These are phyloP conservation scores for Hyphopichia fennica DNA, from an alignment of 1,139 yeast species.

Conservation along the genomic window DNA sequence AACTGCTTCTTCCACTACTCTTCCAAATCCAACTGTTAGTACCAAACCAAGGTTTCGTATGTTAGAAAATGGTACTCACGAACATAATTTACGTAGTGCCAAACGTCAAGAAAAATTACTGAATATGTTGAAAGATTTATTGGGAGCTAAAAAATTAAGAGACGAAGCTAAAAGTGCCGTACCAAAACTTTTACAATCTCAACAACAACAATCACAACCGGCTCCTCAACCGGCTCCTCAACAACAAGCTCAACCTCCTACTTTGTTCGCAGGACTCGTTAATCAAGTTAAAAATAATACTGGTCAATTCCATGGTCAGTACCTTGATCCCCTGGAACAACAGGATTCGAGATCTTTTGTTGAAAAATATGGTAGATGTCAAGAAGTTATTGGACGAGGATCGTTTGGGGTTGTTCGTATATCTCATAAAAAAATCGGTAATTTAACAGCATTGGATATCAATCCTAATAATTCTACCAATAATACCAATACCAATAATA, in stretches of 20 bases:
- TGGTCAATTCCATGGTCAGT: slow-evolving; percentile 23
- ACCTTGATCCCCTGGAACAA: slow-evolving; percentile 11
- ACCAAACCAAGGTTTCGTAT: slow-evolving; percentile 49
- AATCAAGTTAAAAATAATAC: slow-evolving; percentile 54
- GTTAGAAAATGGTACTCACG: slow-evolving; percentile 70
- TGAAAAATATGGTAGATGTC: slow-evolving; percentile 51
- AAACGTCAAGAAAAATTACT: slow-evolving; percentile 86
- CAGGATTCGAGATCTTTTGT: slow-evolving; percentile 44
- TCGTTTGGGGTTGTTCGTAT: slow-evolving; percentile 50
- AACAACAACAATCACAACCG: slow-evolving; percentile 6
- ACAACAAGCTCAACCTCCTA: slow-evolving; percentile 52
- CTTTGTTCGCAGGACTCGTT: slow-evolving; percentile 81
- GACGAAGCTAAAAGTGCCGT: slow-evolving; percentile 84
- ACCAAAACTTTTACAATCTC: slow-evolving; percentile 51
- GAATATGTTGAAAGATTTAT: slow-evolving; percentile 80
- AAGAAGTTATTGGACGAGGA: slow-evolving; percentile 50
- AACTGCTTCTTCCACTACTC: slow-evolving; percentile 1
- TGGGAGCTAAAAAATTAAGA: slow-evolving; percentile 78
- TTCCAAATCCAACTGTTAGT: background rate
- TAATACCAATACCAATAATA: slow-evolving; percentile 2
- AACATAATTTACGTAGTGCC: slow-evolving; percentile 73
- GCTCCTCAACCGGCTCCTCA: slow-evolving; percentile 11
- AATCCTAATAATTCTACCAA: slow-evolving; percentile 7
- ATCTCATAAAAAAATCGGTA: slow-evolving; percentile 37
- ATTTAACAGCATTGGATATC: too few species aligned